A percentile compares a stretch with the other conserved stretches of the same genome.
These are phyloP conservation scores for Arthroderma uncinatum DNA, from an alignment of 2,329 filamentous ascomycete species.

Conservation along the genomic window DNA sequence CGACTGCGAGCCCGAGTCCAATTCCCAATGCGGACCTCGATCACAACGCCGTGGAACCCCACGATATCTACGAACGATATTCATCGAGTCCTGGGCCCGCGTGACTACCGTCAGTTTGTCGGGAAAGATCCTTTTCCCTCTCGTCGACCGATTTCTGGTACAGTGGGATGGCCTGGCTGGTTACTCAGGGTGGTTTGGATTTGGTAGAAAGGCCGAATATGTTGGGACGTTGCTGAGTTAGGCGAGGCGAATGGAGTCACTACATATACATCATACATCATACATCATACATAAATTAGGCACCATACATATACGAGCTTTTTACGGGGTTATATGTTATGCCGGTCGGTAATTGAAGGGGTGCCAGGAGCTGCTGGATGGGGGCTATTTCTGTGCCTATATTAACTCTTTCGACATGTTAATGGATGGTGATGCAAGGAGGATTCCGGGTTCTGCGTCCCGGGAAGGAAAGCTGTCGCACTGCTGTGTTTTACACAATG, in stretches of 20 bases:
- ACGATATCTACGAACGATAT: slow-evolving; percentile 58
- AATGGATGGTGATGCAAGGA: background rate
- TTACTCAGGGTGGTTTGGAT: slow-evolving; percentile 29
- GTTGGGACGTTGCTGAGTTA: slow-evolving; percentile 30
- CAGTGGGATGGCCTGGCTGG: slow-evolving; percentile 61
- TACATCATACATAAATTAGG: slow-evolving; percentile 1
- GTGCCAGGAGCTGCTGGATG: background rate
- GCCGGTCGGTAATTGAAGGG: background rate
- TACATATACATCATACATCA: slow-evolving; percentile 3
- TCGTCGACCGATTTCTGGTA: slow-evolving; percentile 70
- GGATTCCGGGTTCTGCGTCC: background rate
- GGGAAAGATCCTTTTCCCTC: slow-evolving; percentile 59
- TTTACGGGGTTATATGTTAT: background rate
- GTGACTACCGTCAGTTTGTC: slow-evolving; percentile 74
- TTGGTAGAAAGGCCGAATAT: slow-evolving; percentile 29
- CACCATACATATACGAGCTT: slow-evolving; percentile 4
- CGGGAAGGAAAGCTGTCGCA: background rate
- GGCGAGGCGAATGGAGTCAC: background rate
- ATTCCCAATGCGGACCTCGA: slow-evolving; percentile 18
- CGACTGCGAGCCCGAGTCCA: background rate
- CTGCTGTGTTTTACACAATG: background rate
- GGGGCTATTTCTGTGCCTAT: background rate
- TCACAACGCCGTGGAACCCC: background rate
- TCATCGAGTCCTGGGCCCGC: slow-evolving; percentile 86
- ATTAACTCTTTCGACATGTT: background rate